Conservation (phyloP, 495 filamentous ascomycete genomes). For the Podospora australis region DNA sequence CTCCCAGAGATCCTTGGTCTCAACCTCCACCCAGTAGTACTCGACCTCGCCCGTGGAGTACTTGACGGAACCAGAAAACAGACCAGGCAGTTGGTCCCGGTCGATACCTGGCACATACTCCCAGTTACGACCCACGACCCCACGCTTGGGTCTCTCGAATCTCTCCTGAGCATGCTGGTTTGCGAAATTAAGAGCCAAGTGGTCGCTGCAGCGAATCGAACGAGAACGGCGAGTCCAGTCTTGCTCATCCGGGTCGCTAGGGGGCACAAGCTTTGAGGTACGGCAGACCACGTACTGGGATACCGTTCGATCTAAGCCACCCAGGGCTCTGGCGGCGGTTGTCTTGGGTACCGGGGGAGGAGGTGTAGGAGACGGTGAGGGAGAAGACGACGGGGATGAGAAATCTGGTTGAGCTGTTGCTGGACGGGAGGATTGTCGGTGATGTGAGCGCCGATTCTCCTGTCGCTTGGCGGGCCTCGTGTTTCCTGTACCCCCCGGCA, state of each 20-base stretch:
- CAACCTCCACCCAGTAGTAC: conserved; percentile 4
- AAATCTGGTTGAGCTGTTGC: too few species aligned
- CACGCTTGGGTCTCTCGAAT: background rate
- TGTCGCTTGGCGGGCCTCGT: too few species aligned
- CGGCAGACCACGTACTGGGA: conserved; percentile 8
- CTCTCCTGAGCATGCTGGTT: background rate
- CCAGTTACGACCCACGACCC: background rate
- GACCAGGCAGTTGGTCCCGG: background rate
- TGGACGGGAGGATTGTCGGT: too few species aligned
- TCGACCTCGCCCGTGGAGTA: background rate
- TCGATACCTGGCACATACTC: background rate
- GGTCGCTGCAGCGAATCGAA: background rate
- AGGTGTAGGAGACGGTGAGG: background rate
- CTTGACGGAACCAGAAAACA: background rate
- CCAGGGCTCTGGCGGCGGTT: background rate
- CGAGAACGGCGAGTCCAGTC: background rate
- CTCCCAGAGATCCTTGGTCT: background rate
- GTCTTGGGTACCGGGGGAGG: background rate
- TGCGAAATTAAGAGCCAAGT: background rate
- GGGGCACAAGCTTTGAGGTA: background rate
- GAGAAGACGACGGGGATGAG: too few species aligned
- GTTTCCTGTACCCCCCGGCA: too few species aligned
- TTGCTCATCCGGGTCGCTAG: background rate
- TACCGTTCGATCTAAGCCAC: background rate
- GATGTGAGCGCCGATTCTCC: too few species aligned